phyloP scores from a whole-genome alignment of 2,329 filamentous ascomycete species.

The Fusarium agapanthi region DNA sequence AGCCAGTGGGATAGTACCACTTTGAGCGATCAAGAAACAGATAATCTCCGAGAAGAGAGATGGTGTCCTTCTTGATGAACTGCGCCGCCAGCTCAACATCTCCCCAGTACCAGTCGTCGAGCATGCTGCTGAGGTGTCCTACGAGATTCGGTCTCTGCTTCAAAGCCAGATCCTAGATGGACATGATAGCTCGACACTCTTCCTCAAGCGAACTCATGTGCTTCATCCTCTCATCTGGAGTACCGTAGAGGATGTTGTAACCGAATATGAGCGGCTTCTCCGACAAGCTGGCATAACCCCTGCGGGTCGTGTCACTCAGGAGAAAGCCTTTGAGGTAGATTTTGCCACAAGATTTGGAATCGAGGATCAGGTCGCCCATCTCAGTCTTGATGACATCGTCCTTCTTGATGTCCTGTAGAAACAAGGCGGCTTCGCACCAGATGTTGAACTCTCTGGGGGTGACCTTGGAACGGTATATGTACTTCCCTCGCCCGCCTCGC shows the following conservation, averaged over 20 bases:
- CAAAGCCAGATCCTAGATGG: conserved; percentile 20
- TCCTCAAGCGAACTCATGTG: background rate
- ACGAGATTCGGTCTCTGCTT: background rate
- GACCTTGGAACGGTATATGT: background rate
- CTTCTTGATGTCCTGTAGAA: conserved; percentile 1
- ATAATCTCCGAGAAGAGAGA: background rate
- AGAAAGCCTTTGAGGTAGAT: conserved; percentile 20
- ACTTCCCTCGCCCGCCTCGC: background rate
- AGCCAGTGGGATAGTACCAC: conserved; percentile 21
- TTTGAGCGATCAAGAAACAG: background rate
- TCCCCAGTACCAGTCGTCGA: conserved; percentile 9
- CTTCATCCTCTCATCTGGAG: background rate
- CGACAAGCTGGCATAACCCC: conserved; percentile 3
- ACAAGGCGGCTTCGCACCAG: conserved; percentile 12
- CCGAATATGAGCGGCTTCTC: conserved; percentile 13
- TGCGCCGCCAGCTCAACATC: conserved; percentile 4
- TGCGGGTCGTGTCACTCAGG: background rate
- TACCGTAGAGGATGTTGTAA: conserved; percentile 13
- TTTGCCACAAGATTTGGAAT: background rate
- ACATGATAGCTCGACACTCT: conserved; percentile 8
- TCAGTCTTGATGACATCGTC: background rate
- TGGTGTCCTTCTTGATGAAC: background rate
- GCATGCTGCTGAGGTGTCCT: conserved; percentile 7
- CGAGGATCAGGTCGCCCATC: conserved; percentile 3
- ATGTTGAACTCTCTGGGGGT: background rate